A percentile compares a stretch with the other conserved stretches of the same genome.
These are phyloP conservation scores for Fusarium bulbicola DNA, from an alignment of 2,329 filamentous ascomycete species.

Conservation along the genomic window DNA sequence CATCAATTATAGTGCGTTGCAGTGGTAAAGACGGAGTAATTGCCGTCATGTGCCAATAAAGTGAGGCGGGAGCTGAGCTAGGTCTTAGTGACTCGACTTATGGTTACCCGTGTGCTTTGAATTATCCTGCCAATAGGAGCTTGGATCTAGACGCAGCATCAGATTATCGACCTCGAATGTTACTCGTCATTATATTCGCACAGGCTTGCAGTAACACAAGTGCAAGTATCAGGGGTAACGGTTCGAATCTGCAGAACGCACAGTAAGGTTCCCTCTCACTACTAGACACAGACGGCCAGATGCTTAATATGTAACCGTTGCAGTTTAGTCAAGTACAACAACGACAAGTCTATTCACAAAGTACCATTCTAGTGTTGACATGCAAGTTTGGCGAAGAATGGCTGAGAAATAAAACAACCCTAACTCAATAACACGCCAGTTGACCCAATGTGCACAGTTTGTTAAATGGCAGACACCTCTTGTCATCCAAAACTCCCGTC, in stretches of 20 bases:
- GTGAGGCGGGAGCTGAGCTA: slow-evolving; percentile 4
- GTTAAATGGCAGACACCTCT: not conserved
- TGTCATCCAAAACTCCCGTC: slow-evolving; percentile 4
- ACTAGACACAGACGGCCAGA: not conserved
- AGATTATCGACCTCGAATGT: not conserved
- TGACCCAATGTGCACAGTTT: not conserved
- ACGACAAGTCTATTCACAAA: not conserved
- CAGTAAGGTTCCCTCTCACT: not conserved
- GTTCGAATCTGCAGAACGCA: not conserved
- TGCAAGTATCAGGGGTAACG: slow-evolving; percentile 20
- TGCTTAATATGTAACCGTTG: not conserved
- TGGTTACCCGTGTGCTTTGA: not conserved
- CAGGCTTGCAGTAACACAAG: slow-evolving; percentile 1
- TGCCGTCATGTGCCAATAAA: slow-evolving; percentile 5
- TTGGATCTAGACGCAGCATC: not conserved
- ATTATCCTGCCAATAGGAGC: not conserved
- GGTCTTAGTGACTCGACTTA: not conserved
- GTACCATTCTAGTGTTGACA: not conserved
- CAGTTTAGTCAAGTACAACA: not conserved
- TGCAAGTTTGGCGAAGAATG: not conserved
- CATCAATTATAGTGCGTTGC: not conserved
- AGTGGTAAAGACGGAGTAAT: not conserved
- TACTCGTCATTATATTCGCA: not conserved
- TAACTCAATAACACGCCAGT: not conserved
- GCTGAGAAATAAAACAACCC: not conserved